Base-by-base conservation (phyloP, 768 basidiomycete species). In the Trametes sanguinea region DNA sequence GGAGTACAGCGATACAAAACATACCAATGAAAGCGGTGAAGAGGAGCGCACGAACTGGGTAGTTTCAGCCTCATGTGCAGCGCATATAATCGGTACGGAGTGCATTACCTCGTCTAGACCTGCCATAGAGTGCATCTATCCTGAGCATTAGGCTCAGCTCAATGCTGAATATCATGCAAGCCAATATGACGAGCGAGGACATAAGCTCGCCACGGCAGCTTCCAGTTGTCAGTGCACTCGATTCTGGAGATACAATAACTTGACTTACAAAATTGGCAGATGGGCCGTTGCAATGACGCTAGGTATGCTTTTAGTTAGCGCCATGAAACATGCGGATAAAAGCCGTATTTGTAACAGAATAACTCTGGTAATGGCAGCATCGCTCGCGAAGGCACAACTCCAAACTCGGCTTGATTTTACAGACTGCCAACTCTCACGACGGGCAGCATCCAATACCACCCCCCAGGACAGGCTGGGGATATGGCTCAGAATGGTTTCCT, bases 61-160 rank as follows among this genome's bases (percentile, higher is more conserved):
- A 11, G 4, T 30, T 29, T 51, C 42, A 46, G 40, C 32, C 4
- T 17, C n/a, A 9, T 11, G 54, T 29, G n/a, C 11, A 6, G 30
- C n/a, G 50, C 44, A 22, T n/a, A 6, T 14, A 8, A 14, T 22
- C 22, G 22, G 22, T 22, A 22, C 22, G 9, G 17, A n/a, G 43
- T 7, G 1, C 10, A 51, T 43, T 17, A 67, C 67, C 55, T 51
- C 27, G 48, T n/a, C 50, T 45, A 22, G 52, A 63, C 10, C 46
- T 42, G 29, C 46, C 59, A 32, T 67, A 67, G n/a, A 67, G 29
- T 4, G 67, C 67, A 33, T 67, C 64, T 27, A 67, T 50, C 48
- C 67, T 54, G 9, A 67, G 59, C 55, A 65, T 63, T 40, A 67
- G 56, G 59, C 67, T 63, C 44, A 67, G 14, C 33, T 67, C 67